A percentile compares a stretch with the other conserved stretches of the same genome.
Evolutionary conservation across 805 yeast genomes (phyloP).

Genomic region (Yarrowia osloensis): DNA sequence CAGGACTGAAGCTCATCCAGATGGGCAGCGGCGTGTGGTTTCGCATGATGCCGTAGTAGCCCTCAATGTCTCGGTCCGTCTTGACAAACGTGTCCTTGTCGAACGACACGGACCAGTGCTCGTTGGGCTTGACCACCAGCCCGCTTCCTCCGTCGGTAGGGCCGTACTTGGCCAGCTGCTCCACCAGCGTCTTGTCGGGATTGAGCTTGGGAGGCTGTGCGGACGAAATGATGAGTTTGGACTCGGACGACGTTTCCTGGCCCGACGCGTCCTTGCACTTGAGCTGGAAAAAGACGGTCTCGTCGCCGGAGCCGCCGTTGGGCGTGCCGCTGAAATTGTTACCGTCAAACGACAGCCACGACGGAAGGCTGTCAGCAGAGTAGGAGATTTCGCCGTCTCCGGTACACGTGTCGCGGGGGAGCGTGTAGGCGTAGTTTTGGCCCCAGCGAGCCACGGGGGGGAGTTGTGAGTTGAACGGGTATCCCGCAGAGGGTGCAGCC

Average conservation of each 20-base stretch:
- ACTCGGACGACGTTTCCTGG: constrained; percentile 47
- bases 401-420: constrained; percentile 70
- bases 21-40: constrained; percentile 88
- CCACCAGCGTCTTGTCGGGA: constrained; percentile 49
- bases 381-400: constrained; percentile 48
- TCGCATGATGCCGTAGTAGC: constrained; percentile 77
- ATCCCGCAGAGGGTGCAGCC: constrained; percentile 61
- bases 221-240: constrained; percentile 61
- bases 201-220: constrained; percentile 56
- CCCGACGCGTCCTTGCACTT: constrained; percentile 67
- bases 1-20: constrained; percentile 73
- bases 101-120: constrained; percentile 65
- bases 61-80: constrained; percentile 53
- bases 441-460: constrained; percentile 85
- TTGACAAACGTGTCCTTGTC: constrained; percentile 59
- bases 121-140: constrained; percentile 70
- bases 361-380: constrained; percentile 61
- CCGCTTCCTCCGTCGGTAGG: constrained; percentile 75
- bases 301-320: constrained; percentile 43
- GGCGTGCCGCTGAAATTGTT: constrained; percentile 67
- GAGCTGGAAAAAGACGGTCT: constrained; percentile 53
- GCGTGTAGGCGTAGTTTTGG: constrained; percentile 60
- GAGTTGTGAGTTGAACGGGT: constrained; percentile 78
- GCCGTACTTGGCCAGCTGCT: constrained; percentile 65
- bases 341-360: constrained; percentile 77